phyloP scores from a whole-genome alignment of 2,329 filamentous ascomycete species.

The Didymella exigua region DNA sequence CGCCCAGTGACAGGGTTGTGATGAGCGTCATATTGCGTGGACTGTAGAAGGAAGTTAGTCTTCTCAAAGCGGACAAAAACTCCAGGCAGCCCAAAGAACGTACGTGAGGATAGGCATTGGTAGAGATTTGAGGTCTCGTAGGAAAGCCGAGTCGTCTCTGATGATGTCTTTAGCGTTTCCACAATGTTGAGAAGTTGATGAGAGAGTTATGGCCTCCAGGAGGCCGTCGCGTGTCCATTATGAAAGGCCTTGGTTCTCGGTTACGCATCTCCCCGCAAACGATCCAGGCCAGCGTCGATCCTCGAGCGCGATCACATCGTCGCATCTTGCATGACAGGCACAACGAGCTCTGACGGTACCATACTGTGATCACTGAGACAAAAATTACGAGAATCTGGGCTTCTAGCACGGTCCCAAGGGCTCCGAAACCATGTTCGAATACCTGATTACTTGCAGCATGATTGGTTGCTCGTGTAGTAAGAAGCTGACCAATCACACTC shows the following conservation, averaged over 20 bases:
- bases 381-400: not conserved
- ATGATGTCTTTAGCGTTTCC: not conserved
- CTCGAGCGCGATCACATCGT: not conserved
- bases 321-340: not conserved
- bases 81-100: constrained; percentile 7
- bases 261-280: constrained; percentile 13
- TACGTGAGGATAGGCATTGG: constrained; percentile 45
- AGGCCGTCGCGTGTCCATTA: constrained; percentile 28
- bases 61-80: constrained; percentile 11
- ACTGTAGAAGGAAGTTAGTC: constrained; percentile 30
- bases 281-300: constrained; percentile 7
- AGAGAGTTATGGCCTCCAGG: constrained; percentile 4
- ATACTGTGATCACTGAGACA: not conserved
- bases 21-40: constrained; percentile 41
- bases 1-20: constrained; percentile 39
- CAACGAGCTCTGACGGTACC: not conserved
- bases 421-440: not conserved
- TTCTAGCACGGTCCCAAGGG: not conserved
- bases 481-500: constrained; percentile 10
- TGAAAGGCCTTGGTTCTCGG: constrained; percentile 1
- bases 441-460: not conserved
- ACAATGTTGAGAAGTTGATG: constrained; percentile 3
- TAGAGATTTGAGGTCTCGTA: not conserved
- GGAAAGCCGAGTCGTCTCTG: not conserved
- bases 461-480: no score